A percentile compares a stretch with the other conserved stretches of the same genome.
Conservation (phyloP, 1,284 basidiomycete species). For the Exobasidium cylindrosporum region DNA sequence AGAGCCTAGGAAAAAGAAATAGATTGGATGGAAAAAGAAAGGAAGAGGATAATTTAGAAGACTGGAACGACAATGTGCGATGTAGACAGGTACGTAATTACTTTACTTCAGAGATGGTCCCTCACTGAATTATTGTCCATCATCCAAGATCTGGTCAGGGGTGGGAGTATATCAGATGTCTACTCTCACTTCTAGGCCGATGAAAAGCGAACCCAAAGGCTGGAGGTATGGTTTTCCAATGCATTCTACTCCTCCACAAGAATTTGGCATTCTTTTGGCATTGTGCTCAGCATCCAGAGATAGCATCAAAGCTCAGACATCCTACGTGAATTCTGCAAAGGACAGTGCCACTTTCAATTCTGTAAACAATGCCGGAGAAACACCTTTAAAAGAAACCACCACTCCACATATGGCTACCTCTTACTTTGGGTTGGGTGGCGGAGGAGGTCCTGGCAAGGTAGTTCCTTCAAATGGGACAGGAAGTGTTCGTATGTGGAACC, state of each 20-base stretch:
- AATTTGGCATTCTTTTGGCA: slow-evolving; percentile 15
- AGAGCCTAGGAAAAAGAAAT: neutral
- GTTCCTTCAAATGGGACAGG: slow-evolving; percentile 32
- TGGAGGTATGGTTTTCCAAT: neutral
- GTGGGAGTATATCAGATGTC: slow-evolving; percentile 38
- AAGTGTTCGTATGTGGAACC: slow-evolving; percentile 39
- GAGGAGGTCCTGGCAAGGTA: slow-evolving; percentile 29
- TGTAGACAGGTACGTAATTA: slow-evolving; percentile 18
- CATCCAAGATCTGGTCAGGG: slow-evolving; percentile 29
- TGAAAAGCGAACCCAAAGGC: neutral
- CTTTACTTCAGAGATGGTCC: neutral
- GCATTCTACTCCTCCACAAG: slow-evolving; percentile 13
- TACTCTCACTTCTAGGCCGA: slow-evolving; percentile 21
- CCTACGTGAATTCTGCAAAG: slow-evolving; percentile 28
- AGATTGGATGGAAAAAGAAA: neutral
- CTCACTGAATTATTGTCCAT: neutral
- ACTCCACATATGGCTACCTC: slow-evolving; percentile 6
- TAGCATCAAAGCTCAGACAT: slow-evolving; percentile 17
- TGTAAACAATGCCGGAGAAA: slow-evolving; percentile 16
- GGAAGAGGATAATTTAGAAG: neutral
- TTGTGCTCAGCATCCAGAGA: slow-evolving; percentile 14
- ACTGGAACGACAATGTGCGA: slow-evolving; percentile 30
- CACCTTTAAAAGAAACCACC: neutral
- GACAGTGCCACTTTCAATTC: slow-evolving; percentile 16
- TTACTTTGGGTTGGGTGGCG: slow-evolving; percentile 31